These are phyloP conservation scores for Petrea volubilis DNA, from an alignment of 257 asterid species.

Conservation along the genomic window DNA sequence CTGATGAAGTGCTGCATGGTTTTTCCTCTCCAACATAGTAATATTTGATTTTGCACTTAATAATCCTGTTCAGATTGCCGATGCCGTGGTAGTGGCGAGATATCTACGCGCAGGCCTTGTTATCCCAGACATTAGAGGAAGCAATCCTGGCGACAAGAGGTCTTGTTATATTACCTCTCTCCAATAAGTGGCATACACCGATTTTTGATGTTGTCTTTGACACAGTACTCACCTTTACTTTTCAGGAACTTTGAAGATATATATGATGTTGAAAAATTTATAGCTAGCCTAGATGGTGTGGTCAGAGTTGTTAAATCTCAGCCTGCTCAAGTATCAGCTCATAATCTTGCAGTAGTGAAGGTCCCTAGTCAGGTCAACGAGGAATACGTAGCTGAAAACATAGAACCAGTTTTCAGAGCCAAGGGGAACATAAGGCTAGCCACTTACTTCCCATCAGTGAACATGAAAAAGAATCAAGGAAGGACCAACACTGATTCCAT, in stretches of 20 bases:
- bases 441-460: slow-evolving; percentile 67
- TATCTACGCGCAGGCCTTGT: slow-evolving; percentile 68
- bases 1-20: not conserved
- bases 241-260: slow-evolving; percentile 66
- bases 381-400: slow-evolving; percentile 51
- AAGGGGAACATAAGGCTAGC: slow-evolving; percentile 64
- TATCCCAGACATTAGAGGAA: slow-evolving; percentile 76
- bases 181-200: too few species aligned
- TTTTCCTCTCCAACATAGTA: not conserved
- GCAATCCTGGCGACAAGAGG: slow-evolving; percentile 66
- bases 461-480: slow-evolving; percentile 58
- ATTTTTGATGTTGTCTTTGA: not conserved
- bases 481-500: slow-evolving; percentile 42
- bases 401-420: slow-evolving; percentile 52
- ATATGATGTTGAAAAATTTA: slow-evolving; percentile 55
- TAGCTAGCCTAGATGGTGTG: slow-evolving; percentile 59
- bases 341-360: slow-evolving; percentile 53
- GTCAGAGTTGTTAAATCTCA: slow-evolving; percentile 51
- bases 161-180: slow-evolving; percentile 32
- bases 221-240: not conserved
- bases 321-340: slow-evolving; percentile 44
- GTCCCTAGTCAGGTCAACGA: slow-evolving; percentile 64
- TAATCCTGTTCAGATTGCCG: slow-evolving; percentile 53
- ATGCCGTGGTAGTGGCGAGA: slow-evolving; percentile 72
- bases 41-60: not conserved